Base-by-base conservation (phyloP, 352 stramenopile species). In the Phytophthora chlamydospora region DNA sequence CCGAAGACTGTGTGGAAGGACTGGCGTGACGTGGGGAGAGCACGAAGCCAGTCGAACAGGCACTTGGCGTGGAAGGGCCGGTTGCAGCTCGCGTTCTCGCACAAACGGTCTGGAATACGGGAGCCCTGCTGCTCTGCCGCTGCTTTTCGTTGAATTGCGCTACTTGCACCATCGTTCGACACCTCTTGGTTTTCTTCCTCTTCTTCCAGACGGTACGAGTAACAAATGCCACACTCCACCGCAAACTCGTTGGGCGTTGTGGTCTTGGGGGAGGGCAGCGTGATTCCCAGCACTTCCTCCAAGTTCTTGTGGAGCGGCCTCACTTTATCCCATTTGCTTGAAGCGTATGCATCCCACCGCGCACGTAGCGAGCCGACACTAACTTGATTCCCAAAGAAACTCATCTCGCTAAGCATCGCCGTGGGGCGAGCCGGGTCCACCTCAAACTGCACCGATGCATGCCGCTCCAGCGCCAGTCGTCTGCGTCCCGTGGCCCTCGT, bases 1-100 rank as follows among this genome's bases (percentile, higher is more conserved):
- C 90, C 91, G 60, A 97, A 97, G 38, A 96, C 84, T 0, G 85
- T 96, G 66, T 90, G 88, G 58, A 96, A 97, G 16, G 89, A 96
- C 54, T 95, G 83, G 2, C 90, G 83, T n/a, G 86, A 90, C 7
- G 83, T 95, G 1, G 91, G 87, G 16, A 97, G 56, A 21, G 87
- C 80, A 58, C 93, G 89, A 51, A 97, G 85, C 90, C 90, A 97
- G 52, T 95, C 86, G 51, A 92, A 89, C 24, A 97, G 72, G 51
- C 91, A 97, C 34, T 85, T 87, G 13, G 89, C 80, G 58, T 97
- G 91, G 57, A 96, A 97, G 24, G 87, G 80, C 0, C 89, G 82
- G 46, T 85, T 84, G 70, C 91, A 97, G 34, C 82, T 91, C 12
- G 45, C 16, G 32, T 96, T 95, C 44, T 97, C 89, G 47, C 90